Percentiles rank a stretch among this genome's conserved stretches.
Conservation (phyloP, 805 yeast genomes). For the Isabelozyma heimii region DNA sequence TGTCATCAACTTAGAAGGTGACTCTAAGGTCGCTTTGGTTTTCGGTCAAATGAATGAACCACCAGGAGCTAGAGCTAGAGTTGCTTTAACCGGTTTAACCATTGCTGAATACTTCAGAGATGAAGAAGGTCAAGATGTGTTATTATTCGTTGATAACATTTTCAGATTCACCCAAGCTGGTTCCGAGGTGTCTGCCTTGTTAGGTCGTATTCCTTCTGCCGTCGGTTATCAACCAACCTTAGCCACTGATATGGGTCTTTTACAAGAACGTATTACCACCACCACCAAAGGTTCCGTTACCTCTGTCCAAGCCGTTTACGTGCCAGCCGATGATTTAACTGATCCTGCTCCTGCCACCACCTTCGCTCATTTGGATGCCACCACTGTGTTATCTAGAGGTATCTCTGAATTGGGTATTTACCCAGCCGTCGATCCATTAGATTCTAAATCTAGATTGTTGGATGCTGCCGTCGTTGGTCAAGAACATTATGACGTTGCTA, state of each 20-base stretch:
- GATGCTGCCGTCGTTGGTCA: conserved; percentile 97
- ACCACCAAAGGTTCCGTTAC: conserved; percentile 99
- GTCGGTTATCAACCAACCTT: conserved; percentile 99
- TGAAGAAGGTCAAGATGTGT: conserved; percentile 99
- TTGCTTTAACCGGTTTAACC: conserved; percentile 99
- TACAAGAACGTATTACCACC: conserved; percentile 99
- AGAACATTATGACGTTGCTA: conserved; percentile 97
- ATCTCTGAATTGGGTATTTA: conserved; percentile 99
- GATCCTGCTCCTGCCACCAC: conserved; percentile 99
- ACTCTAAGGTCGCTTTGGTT: conserved; percentile 98
- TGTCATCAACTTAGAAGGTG: conserved; percentile 99
- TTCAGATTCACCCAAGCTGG: conserved; percentile 99
- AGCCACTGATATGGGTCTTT: conserved; percentile 99
- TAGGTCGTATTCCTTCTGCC: conserved; percentile 99
- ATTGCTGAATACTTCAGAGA: conserved; percentile 99
- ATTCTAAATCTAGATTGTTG: conserved; percentile 97
- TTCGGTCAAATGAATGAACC: conserved; percentile 99
- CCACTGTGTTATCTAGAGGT: conserved; percentile 99
- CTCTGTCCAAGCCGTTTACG: conserved; percentile 99
- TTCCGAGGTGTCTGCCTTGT: conserved; percentile 99
- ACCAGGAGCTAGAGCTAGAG: conserved; percentile 99
- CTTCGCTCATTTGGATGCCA: conserved; percentile 99
- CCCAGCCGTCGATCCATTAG: conserved; percentile 99
- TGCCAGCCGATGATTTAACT: conserved; percentile 99
- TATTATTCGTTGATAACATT: conserved; percentile 98